Base-by-base conservation (phyloP, 2,329 filamentous ascomycete genomes). In the Arthrobotrys megalospora region DNA sequence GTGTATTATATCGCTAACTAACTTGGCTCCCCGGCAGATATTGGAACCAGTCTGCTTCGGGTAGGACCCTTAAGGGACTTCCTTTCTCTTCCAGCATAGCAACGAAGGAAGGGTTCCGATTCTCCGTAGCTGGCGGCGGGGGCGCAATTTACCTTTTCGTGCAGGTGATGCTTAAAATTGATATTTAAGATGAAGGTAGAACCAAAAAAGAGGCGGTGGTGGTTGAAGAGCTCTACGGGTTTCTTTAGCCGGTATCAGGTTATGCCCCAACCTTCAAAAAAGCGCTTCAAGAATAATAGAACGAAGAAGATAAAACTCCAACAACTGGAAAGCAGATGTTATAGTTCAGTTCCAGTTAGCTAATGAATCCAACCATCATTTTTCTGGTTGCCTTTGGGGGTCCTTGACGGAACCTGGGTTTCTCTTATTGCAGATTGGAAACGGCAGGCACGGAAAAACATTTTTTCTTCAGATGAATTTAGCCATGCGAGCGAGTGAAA, bases 401-500 rank as follows among this genome's bases (percentile, higher is more conserved):
- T 28, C 24, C 24, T 28, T 28, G 5, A 2, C 2, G 52, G 3
- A 52, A 3, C 16, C 28, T 7, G 24, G 24, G 28, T 60, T 11
- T 11, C 11, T 24, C 24, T 24, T 60, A 38, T 58, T 71, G 67
- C 55, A 71, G 45, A 64, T 19, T 60, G 52, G 60, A 53, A 70
- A 24, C 21, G 68, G 68, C 69, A 73, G 69, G 69, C 69, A 52
- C 69, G 69, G 69, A 73, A 73, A 73, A 73, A 60, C 69, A 41
- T 66, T 73, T 60, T 60, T 60, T 66, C 48, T 60, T 73, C 69
- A 73, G 69, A 73, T 11, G 69, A 73, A 73, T 73, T 73, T 73
- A 73, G 36, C 69, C 69, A 73, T 66, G 69, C 69, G 69, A 69
- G 65, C 50, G 65, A 73, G 53, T 50, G 63, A 71, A 63, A 71